Evolutionary conservation across 2,329 filamentous ascomycete species (phyloP).

Genomic region (Bipolaris gigantea): DNA sequence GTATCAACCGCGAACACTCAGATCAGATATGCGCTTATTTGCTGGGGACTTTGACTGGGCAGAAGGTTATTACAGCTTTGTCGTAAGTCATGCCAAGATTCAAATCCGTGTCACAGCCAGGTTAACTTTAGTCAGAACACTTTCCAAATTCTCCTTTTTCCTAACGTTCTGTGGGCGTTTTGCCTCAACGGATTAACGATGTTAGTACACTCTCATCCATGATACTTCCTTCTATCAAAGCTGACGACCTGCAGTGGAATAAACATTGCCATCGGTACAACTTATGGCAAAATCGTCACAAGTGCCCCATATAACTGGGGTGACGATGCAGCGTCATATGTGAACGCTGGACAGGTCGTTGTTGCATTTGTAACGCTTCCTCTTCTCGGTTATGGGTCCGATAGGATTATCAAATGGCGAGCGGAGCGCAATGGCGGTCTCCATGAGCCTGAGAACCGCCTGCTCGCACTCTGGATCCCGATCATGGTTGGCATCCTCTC

Average conservation of each 20-base stretch:
- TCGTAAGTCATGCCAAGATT: constrained; percentile 7
- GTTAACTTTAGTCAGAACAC: constrained; percentile 10
- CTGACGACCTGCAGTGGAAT: constrained; percentile 22
- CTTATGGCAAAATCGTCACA: constrained; percentile 22
- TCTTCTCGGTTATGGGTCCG: constrained; percentile 30
- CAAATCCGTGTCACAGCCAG: too few species aligned
- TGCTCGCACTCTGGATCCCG: constrained; percentile 46
- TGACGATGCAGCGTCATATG: constrained; percentile 18
- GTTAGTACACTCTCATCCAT: background rate
- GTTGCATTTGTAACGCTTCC: constrained; percentile 34
- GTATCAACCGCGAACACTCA: constrained; percentile 44
- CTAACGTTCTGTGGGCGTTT: constrained; percentile 28
- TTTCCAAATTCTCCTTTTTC: constrained; percentile 35
- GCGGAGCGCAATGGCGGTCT: constrained; percentile 39
- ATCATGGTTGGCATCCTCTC: constrained; percentile 38
- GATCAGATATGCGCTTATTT: constrained; percentile 47
- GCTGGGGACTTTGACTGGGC: constrained; percentile 46
- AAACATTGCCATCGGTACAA: constrained; percentile 28
- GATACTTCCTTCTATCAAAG: background rate
- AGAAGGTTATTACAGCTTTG: constrained; percentile 33
- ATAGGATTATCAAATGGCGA: constrained; percentile 41
- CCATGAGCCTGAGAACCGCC: constrained; percentile 47
- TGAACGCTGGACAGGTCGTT: constrained; percentile 35
- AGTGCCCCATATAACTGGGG: constrained; percentile 24
- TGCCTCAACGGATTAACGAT: constrained; percentile 26